phyloP scores from a whole-genome alignment of 139 green algal species.

The Trebouxia sp. region DNA sequence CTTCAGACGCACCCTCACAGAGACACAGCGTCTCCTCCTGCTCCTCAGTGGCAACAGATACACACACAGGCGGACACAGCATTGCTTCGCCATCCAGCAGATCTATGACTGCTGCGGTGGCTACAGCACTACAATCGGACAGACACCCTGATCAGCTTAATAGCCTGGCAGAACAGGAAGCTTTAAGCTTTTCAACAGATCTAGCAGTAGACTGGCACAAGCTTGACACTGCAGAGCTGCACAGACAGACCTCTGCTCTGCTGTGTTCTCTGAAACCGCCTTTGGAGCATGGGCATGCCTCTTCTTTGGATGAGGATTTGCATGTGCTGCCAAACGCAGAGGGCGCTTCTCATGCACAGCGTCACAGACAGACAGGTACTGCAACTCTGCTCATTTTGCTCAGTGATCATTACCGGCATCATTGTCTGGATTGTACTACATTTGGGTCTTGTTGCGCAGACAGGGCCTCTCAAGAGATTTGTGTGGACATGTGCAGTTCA shows the following conservation, averaged over 20 bases:
- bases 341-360: neutral
- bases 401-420: neutral
- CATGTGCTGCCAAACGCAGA: too few species aligned
- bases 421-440: too few species aligned
- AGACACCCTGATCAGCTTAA: too few species aligned
- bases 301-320: too few species aligned
- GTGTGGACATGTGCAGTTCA: too few species aligned
- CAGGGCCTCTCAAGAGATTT: too few species aligned
- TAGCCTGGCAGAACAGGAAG: neutral
- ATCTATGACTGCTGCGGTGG: too few species aligned
- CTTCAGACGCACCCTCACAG: neutral
- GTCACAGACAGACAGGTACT: neutral
- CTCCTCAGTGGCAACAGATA: neutral
- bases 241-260: neutral
- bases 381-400: neutral
- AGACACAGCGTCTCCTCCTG: constrained; percentile 4
- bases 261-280: neutral
- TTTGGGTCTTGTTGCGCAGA: too few species aligned
- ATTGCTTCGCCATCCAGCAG: neutral
- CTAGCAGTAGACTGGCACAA: neutral
- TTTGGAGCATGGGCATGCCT: too few species aligned
- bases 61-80: neutral
- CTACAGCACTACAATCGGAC: too few species aligned
- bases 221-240: neutral
- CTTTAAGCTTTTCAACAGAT: neutral